Percentiles rank a stretch among this genome's conserved stretches.
These are phyloP conservation scores for Glarea lozoyensis DNA, from an alignment of 495 filamentous ascomycete species.

Conservation along the genomic window DNA sequence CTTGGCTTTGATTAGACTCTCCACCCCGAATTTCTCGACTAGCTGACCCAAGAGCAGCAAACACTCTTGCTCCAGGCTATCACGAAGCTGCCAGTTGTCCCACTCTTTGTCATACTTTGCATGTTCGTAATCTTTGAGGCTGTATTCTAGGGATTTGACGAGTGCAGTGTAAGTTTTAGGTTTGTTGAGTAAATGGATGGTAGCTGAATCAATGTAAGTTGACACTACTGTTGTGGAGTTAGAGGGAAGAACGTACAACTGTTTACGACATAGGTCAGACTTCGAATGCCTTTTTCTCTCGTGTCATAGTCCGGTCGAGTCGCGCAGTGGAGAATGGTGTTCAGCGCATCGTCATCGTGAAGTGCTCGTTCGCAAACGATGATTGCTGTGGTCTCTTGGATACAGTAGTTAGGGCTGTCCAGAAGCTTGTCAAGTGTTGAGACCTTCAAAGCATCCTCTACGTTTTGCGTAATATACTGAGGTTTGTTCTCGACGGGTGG, in stretches of 20 bases:
- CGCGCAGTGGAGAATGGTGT: conserved; percentile 38
- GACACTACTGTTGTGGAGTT: conserved; percentile 4
- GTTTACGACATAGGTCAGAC: conserved; percentile 33
- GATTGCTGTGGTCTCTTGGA: conserved; percentile 41
- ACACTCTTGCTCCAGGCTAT: conserved; percentile 40
- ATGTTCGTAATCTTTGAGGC: conserved; percentile 37
- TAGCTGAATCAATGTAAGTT: conserved; percentile 20
- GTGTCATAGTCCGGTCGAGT: conserved; percentile 40
- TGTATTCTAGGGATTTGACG: conserved; percentile 41
- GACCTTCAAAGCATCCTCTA: conserved; percentile 43
- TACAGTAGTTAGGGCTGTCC: conserved; percentile 41
- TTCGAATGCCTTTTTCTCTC: conserved; percentile 38
- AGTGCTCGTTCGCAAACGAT: conserved; percentile 43
- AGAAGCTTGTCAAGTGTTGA: conserved; percentile 42
- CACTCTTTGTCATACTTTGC: conserved; percentile 36
- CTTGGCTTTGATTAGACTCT: conserved; percentile 34
- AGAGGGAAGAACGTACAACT: conserved; percentile 20
- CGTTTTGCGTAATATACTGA: conserved; percentile 51
- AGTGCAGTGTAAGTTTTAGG: conserved; percentile 40
- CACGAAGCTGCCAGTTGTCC: conserved; percentile 44
- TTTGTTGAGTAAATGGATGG: conserved; percentile 19
- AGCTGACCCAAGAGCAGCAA: conserved; percentile 37
- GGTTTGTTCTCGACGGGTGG: conserved; percentile 40
- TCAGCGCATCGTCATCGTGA: conserved; percentile 32
- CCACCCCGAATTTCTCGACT: conserved; percentile 30